Base-by-base conservation (phyloP, 257 asterid genomes). In the Solanum tarijense region DNA sequence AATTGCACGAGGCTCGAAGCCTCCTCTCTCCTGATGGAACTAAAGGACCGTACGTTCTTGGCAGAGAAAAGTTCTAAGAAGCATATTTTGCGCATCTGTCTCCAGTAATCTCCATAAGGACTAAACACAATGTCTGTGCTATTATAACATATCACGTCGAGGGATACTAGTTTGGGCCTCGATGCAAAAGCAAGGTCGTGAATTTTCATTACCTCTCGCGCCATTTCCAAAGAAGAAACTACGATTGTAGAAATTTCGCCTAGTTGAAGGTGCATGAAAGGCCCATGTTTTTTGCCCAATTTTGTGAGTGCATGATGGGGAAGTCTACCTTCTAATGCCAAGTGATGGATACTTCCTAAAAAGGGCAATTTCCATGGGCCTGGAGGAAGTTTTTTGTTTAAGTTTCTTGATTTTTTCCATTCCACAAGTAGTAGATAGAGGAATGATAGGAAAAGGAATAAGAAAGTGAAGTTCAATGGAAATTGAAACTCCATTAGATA, bases 81-180 rank as follows among this genome's bases (percentile, higher is more conserved):
- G 86, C 94, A 89, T 0, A 91, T 86, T 55, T 90, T 90, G 1
- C 94, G 90, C 91, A 92, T 86, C 20, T 93, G 93, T 10, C 90
- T 86, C 95, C 92, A 92, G 87, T 90, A 88, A 5, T 89, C 92
- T 35, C 89, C 89, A 84, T 93, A 92, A 3, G 92, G 90, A 20
- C 89, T 52, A 87, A 90, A 92, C 2, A 48, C 86, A 2, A 93
- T 73, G 82, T 82, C 93, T 1, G 62, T 65, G 12, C 75, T 18
- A 27, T 87, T 88, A 79, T 89, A 91, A 86, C 84, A 86, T 69
- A 91, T 73, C 60, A 92, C 71, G 16, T 83, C 62, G 20, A 48
- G 5, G 43, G 88, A 86, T 52, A 90, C 79, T 79, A 89, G 32
- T 7, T 86, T 87, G 0, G 93, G 92, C 72, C 92, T 48, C 23